phyloP scores from a whole-genome alignment of 2,329 filamentous ascomycete species.

The Periconia digitata region DNA sequence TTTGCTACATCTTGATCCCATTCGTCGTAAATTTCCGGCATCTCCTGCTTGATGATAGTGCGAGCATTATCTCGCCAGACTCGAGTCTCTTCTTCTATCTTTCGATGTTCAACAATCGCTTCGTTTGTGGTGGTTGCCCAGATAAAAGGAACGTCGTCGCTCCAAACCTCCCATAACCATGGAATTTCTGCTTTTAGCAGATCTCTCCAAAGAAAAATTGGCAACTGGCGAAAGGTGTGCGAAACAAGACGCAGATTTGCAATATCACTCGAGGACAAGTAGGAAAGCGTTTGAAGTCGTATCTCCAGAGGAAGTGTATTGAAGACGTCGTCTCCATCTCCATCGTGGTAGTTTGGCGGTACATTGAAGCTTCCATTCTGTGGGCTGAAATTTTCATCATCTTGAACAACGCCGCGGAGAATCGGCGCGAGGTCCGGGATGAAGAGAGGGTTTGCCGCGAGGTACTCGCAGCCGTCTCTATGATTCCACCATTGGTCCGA shows the following conservation, averaged over 20 bases:
- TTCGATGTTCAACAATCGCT: no score
- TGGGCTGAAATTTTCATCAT: conserved; percentile 1
- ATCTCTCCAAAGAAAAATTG: conserved; percentile 15
- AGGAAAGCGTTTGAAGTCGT: conserved; percentile 11
- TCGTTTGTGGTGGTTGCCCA: no score
- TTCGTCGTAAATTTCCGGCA: neutral
- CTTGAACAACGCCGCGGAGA: conserved; percentile 5
- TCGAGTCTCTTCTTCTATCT: no score
- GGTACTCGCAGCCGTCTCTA: conserved; percentile 13
- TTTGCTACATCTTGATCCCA: conserved; percentile 3
- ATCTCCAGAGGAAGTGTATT: conserved; percentile 19
- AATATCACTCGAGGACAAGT: conserved; percentile 20
- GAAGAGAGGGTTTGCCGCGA: conserved; percentile 25
- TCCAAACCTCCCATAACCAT: conserved; percentile 24
- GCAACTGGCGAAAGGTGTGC: conserved; percentile 18
- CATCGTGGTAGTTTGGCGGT: no score
- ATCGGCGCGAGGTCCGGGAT: conserved; percentile 17
- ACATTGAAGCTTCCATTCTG: conserved; percentile 5
- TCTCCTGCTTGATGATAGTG: neutral
- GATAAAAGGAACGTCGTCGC: conserved; percentile 1
- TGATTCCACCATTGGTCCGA: conserved; percentile 11
- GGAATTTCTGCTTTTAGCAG: conserved; percentile 24
- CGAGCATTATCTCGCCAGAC: neutral
- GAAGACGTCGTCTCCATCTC: conserved; percentile 15
- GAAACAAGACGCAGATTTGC: conserved; percentile 20